Percentiles rank a stretch among this genome's conserved stretches.
Evolutionary conservation across 345 rosid genomes (phyloP).

Genomic region (Pistacia integerrima): DNA sequence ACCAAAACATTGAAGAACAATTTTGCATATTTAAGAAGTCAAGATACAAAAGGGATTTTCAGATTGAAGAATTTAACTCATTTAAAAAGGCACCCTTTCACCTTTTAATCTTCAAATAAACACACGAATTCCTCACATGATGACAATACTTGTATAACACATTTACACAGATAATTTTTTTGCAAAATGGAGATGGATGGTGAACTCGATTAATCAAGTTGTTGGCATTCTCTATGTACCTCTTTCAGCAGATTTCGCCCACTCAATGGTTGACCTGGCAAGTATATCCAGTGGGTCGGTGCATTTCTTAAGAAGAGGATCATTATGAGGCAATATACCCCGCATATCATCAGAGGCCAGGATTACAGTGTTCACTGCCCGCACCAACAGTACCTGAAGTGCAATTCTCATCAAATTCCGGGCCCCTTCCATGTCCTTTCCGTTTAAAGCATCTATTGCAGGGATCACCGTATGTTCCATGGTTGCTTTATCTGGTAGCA

Average conservation of each 20-base stretch:
- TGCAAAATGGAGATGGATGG: background rate
- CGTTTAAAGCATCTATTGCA: conserved; percentile 42
- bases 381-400: conserved; percentile 54
- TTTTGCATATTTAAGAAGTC: no score
- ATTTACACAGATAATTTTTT: background rate
- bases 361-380: conserved; percentile 47
- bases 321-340: conserved; percentile 41
- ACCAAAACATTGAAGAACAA: no score
- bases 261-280: conserved; percentile 45
- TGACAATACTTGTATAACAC: background rate
- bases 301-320: conserved; percentile 59
- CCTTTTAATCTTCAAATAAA: background rate
- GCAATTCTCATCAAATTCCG: conserved; percentile 51
- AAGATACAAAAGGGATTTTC: no score
- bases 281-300: conserved; percentile 45
- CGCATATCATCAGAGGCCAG: conserved; percentile 44
- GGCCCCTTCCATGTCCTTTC: conserved; percentile 55
- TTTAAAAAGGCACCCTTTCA: no score
- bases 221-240: conserved; percentile 19
- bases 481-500: conserved; percentile 53
- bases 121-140: background rate
- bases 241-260: conserved; percentile 36
- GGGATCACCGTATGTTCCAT: conserved; percentile 50
- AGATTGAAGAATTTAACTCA: background rate
- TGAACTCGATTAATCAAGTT: background rate